Evolutionary conservation across 179 eudicot species (phyloP), one percentile per base, ranked within the genome.

Genomic region (Beta corolliflora): DNA sequence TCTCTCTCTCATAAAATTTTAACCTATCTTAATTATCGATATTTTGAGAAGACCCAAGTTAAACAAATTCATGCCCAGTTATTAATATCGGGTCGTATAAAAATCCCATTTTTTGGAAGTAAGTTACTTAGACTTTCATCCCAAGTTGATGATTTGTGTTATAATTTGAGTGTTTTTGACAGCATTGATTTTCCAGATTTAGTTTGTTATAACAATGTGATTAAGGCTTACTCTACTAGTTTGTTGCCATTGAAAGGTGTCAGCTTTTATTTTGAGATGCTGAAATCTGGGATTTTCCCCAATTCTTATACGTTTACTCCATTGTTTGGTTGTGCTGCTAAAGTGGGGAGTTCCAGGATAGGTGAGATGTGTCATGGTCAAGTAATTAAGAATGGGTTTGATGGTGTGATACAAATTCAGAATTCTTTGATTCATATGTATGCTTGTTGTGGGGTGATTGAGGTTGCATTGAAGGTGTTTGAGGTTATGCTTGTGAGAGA

Each of bases 281-380:
- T 89, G 71, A 83, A 86, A 76, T 71, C 78, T 83, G 92, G 91
- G 21, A 68, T 89, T 81, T 74, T 44, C 12, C 92, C 98, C 7
- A 93, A 89, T 86, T 82, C 91, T 71, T 94, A 81, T 81, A 91
- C 94, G 41, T 93, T 88, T 77, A 87, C 97, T 2, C 88, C 91
- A 23, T 73, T 94, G 18, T 48, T 94, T 52, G 86, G 90, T 76
- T 90, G 92, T 80, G 91, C 95, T 81, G 88, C 91, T 12, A 89
- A 87, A 85, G 64, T 58, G 77, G 85, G 87, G 41, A 56, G 85
- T 82, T 77, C 58, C 79, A 56, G 46, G 9, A 63, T 76, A 6
- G 95, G 95, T 23, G 79, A 65, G 29, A 87, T 79, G 85, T 89
- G 91, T 72, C 97, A 93, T 81, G 90, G 94, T 69, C 93, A 90